phyloP scores from a whole-genome alignment of 1,284 basidiomycete genomes.

The Ustilago curta region DNA sequence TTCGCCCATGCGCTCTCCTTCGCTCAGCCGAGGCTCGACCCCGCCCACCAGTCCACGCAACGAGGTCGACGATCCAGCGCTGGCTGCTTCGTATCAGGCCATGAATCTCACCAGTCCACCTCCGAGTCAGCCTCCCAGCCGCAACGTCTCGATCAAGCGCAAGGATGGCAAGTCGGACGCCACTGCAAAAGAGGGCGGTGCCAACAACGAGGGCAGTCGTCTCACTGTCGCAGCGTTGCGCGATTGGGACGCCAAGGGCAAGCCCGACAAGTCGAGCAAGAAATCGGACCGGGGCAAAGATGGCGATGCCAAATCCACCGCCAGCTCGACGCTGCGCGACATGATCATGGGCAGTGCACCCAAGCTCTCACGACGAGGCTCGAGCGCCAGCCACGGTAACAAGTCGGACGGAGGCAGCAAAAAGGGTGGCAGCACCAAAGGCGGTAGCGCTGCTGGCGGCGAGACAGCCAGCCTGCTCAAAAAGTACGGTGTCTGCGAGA shows the following conservation, averaged over 20 bases:
- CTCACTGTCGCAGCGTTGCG: slow-evolving; percentile 64
- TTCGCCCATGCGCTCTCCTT: slow-evolving; percentile 52
- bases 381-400: slow-evolving; percentile 57
- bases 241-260: slow-evolving; percentile 63
- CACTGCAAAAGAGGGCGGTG: slow-evolving; percentile 21
- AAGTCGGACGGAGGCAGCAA: slow-evolving; percentile 59
- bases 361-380: slow-evolving; percentile 63
- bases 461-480: slow-evolving; percentile 72
- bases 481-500: slow-evolving; percentile 98
- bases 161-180: slow-evolving; percentile 34
- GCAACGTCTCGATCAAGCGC: slow-evolving; percentile 59
- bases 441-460: slow-evolving; percentile 48
- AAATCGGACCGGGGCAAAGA: slow-evolving; percentile 52
- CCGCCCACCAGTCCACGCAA: slow-evolving; percentile 56
- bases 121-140: slow-evolving; percentile 55
- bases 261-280: slow-evolving; percentile 48
- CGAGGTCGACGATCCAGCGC: slow-evolving; percentile 46
- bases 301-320: slow-evolving; percentile 60
- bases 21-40: slow-evolving; percentile 45
- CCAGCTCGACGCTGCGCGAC: slow-evolving; percentile 64
- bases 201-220: slow-evolving; percentile 39
- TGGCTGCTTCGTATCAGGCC: slow-evolving; percentile 46
- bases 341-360: slow-evolving; percentile 68
- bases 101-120: slow-evolving; percentile 55
- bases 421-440: slow-evolving; percentile 61